phyloP scores from a whole-genome alignment of 805 yeast species.

The Schwanniomyces vanrijiae region DNA sequence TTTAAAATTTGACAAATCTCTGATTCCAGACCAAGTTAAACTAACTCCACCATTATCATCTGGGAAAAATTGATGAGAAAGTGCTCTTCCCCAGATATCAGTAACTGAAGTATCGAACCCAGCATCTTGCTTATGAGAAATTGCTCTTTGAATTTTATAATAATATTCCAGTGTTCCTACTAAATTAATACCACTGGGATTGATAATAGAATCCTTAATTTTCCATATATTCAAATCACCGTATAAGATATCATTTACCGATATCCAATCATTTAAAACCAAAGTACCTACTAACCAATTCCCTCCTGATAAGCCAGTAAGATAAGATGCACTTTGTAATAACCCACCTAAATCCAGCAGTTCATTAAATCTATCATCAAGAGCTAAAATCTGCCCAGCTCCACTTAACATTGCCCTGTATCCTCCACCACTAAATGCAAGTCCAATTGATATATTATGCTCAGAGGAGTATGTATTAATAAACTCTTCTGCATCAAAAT shows the following conservation, averaged over 20 bases:
- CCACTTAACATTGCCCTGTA: conserved; percentile 42
- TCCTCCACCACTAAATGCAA: conserved; percentile 23
- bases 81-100: conserved; percentile 41
- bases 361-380: conserved; percentile 34
- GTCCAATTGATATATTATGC: conserved; percentile 27
- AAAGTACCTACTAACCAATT: conserved; percentile 39
- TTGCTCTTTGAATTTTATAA: conserved; percentile 24
- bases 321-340: conserved; percentile 37
- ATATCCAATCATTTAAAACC: conserved; percentile 36
- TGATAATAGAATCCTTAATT: conserved; percentile 56
- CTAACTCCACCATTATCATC: conserved; percentile 25
- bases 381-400: conserved; percentile 42
- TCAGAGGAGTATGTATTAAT: conserved; percentile 17
- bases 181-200: conserved; percentile 63
- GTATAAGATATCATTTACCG: conserved; percentile 28
- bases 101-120: conserved; percentile 35
- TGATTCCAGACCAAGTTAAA: conserved; percentile 31
- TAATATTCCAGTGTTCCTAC: conserved; percentile 53
- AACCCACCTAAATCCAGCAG: conserved; percentile 37
- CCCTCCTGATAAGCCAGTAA: conserved; percentile 44
- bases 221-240: conserved; percentile 58
- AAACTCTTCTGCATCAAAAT: conserved; percentile 32
- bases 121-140: conserved; percentile 29
- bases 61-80: conserved; percentile 32
- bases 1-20: conserved; percentile 20